Base-by-base conservation (phyloP, 164 flowering plant genomes). In the Liriodendron chinense region DNA sequence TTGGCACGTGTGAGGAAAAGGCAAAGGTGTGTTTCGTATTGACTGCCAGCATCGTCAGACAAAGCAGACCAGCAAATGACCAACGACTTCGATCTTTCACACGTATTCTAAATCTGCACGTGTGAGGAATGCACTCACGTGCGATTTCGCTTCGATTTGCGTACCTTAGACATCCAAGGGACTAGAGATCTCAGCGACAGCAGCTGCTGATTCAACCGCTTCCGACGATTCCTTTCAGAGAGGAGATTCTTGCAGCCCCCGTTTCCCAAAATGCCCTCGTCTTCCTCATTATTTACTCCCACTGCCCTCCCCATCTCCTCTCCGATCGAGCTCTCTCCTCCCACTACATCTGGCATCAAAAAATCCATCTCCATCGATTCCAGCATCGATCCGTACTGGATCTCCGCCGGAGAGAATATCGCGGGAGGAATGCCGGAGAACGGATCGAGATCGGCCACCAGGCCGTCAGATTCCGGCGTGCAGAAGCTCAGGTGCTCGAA, bases 151-250 rank as follows among this genome's bases (percentile, higher is more conserved):
- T 34, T 34, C 43, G 3, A 34, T 4, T 9, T 47, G n/a, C 25
- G 20, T 61, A 81, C 84, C 81, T 81, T 81, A 2, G 84, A 72
- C 66, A 81, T 81, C 28, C 79, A 78, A 16, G 81, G 84, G 6
- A 81, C 84, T 12, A 81, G 76, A 7, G 81, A 75, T 13, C 84
- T 73, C 26, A 81, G 74, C 47, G 84, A 70, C 1, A 78, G 70
- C 23, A 81, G 69, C 50, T 78, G 81, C 47, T 78, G 77, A 22
- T 75, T 81, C 24, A 81, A 65, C 56, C 81, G 68, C 70, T 76
- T 76, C 73, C 84, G 76, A n/a, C 84, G 26, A 59, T 81, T 81
- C 59, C 84, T 74, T 72, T 81, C 84, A 9, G 84, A 78, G 6
- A 81, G 73, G 63, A 81, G 70, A 18, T 81, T 78, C 71, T 76